These are phyloP conservation scores for Arabis hirsuta DNA, from an alignment of 345 rosid genomes.

Conservation along the genomic window DNA sequence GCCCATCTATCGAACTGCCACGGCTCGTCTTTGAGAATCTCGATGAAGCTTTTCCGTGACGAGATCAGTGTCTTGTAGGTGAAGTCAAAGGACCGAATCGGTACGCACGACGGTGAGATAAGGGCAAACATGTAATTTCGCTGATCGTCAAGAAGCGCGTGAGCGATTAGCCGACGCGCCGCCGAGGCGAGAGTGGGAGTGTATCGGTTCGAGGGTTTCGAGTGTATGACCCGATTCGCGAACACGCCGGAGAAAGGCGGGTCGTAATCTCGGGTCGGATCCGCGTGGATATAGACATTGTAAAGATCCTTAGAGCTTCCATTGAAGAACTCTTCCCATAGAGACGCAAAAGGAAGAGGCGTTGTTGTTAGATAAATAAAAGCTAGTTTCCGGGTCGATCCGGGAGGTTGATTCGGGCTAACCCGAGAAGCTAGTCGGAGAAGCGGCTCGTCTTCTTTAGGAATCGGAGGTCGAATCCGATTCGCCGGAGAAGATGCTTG, in stretches of 20 bases:
- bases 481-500: constrained; percentile 17
- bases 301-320: constrained; percentile 44
- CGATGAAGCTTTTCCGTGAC: constrained; percentile 70
- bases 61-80: constrained; percentile 46
- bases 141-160: constrained; percentile 68
- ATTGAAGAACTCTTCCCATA: constrained; percentile 71
- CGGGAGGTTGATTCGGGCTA: constrained; percentile 47
- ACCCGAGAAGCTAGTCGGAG: constrained; percentile 56
- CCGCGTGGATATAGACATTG: constrained; percentile 76
- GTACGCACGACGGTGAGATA: constrained; percentile 72
- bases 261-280: constrained; percentile 54
- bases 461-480: constrained; percentile 35
- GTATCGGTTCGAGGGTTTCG: constrained; percentile 54
- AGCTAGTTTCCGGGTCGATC: constrained; percentile 59
- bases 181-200: constrained; percentile 72
- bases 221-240: constrained; percentile 54
- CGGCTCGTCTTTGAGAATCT: constrained; percentile 59
- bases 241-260: constrained; percentile 66
- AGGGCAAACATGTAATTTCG: constrained; percentile 69
- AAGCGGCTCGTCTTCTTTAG: constrained; percentile 53
- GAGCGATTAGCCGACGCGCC: constrained; percentile 70
- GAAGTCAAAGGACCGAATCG: constrained; percentile 68
- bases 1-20: constrained; percentile 72
- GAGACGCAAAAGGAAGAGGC: constrained; percentile 68
- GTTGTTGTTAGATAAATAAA: constrained; percentile 70